Evolutionary conservation across 306 rosid genomes (phyloP).

Genomic region (Argentina anserina): DNA sequence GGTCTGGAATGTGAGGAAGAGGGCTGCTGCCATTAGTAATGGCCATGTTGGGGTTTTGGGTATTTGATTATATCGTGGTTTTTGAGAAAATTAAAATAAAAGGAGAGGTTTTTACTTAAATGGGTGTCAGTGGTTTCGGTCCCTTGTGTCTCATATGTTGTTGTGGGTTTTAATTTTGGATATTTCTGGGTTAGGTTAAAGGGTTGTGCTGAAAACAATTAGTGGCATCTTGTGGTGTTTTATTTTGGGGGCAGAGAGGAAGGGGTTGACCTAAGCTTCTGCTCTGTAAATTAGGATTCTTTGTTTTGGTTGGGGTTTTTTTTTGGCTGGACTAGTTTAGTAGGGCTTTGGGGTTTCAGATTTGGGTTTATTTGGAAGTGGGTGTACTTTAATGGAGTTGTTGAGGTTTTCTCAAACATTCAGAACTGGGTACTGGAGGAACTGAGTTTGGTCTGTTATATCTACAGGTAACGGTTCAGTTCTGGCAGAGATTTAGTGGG

Average conservation of each 20-base stretch:
- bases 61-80: slow-evolving; percentile 28
- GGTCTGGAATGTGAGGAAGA: not conserved
- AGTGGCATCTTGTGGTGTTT: slow-evolving; percentile 12
- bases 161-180: slow-evolving; percentile 36
- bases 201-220: slow-evolving; percentile 2
- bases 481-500: slow-evolving; percentile 23
- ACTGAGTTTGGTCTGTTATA: slow-evolving; percentile 15
- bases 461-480: slow-evolving; percentile 25
- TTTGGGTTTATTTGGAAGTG: slow-evolving; percentile 26
- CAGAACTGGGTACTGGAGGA: slow-evolving; percentile 26
- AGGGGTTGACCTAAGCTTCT: slow-evolving; percentile 67
- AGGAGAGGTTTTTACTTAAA: slow-evolving; percentile 27
- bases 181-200: slow-evolving; percentile 29
- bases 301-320: not conserved
- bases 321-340: slow-evolving; percentile 1
- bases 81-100: slow-evolving; percentile 23
- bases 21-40: slow-evolving; percentile 38
- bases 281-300: slow-evolving; percentile 25
- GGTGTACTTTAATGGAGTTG: slow-evolving; percentile 46
- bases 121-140: slow-evolving; percentile 49
- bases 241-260: slow-evolving; percentile 14
- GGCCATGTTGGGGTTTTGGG: slow-evolving; percentile 30
- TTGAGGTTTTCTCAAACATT: slow-evolving; percentile 31
- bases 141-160: slow-evolving; percentile 31
- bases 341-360: slow-evolving; percentile 23